Evolutionary conservation across 176 grass and related monocot species (phyloP).

Genomic region (Pharus latifolius): DNA sequence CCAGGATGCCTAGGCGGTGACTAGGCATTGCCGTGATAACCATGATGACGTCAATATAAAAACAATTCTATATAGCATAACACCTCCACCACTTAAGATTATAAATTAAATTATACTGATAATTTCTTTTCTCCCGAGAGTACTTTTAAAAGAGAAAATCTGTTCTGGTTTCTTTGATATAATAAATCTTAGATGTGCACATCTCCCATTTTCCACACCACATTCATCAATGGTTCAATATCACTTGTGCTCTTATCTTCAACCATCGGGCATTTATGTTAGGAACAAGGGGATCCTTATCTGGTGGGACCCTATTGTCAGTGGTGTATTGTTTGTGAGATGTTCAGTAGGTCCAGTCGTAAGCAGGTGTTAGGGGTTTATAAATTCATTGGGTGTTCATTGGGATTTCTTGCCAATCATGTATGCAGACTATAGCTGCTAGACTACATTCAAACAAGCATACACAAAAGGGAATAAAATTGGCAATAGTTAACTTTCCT

Average conservation of each 20-base stretch:
- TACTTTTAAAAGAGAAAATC: neutral
- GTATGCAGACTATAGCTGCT: neutral
- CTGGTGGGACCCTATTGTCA: no score
- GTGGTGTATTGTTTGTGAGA: no score
- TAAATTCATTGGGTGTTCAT: neutral
- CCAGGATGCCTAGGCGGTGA: no score
- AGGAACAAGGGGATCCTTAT: no score
- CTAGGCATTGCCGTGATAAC: no score
- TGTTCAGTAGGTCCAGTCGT: no score
- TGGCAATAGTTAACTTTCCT: neutral
- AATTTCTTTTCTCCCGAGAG: neutral
- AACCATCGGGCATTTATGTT: neutral
- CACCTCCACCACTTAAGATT: neutral
- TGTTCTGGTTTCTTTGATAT: neutral
- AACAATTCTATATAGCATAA: neutral
- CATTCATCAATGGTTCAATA: neutral
- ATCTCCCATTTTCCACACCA: neutral
- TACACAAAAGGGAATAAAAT: slow-evolving; percentile 9
- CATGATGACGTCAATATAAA: neutral
- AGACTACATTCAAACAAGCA: neutral
- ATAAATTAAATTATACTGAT: neutral
- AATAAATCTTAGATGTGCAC: neutral
- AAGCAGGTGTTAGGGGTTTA: no score
- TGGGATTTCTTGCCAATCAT: neutral
- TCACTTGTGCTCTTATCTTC: neutral